Percentiles rank a stretch among this genome's conserved stretches.
These are phyloP conservation scores for Zymoseptoria tritici DNA, from an alignment of 2,329 filamentous ascomycete genomes.

Conservation along the genomic window DNA sequence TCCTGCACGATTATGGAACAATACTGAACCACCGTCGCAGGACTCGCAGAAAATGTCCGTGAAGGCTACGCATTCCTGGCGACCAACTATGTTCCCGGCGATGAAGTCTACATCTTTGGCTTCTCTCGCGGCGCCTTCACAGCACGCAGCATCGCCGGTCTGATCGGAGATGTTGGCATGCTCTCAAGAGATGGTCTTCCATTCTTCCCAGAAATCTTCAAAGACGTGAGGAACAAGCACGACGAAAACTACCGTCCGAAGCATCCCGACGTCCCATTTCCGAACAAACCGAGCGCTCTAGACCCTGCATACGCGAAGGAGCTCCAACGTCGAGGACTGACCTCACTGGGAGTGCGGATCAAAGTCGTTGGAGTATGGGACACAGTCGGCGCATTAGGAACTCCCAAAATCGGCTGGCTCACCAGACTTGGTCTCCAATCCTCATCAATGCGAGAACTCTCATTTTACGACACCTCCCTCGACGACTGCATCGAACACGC, in stretches of 20 bases:
- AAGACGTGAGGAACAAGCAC: constrained; percentile 39
- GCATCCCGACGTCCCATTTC: constrained; percentile 40
- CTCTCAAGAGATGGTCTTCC: constrained; percentile 41
- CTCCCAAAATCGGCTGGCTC: constrained; percentile 39
- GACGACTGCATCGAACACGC: constrained; percentile 35
- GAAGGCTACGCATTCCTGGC: constrained; percentile 45
- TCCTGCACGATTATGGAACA: too few species aligned
- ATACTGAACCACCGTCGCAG: constrained; percentile 11
- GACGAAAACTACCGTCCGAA: constrained; percentile 39
- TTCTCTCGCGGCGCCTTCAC: constrained; percentile 44
- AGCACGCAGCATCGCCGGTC: constrained; percentile 38
- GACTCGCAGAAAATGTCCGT: constrained; percentile 41
- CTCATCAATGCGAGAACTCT: constrained; percentile 29
- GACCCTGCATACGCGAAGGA: constrained; percentile 39
- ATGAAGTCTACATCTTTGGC: constrained; percentile 44
- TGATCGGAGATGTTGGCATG: constrained; percentile 41
- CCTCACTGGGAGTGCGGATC: constrained; percentile 29
- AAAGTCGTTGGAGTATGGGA: constrained; percentile 41
- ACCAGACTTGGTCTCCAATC: constrained; percentile 29
- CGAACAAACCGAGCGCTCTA: constrained; percentile 38
- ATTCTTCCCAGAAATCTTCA: constrained; percentile 40
- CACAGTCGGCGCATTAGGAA: constrained; percentile 39
- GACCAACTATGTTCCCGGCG: constrained; percentile 47
- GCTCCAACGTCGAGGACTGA: constrained; percentile 29
- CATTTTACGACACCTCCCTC: constrained; percentile 44